Conservation (phyloP, 768 basidiomycete genomes). For the Suillus clintonianus region DNA sequence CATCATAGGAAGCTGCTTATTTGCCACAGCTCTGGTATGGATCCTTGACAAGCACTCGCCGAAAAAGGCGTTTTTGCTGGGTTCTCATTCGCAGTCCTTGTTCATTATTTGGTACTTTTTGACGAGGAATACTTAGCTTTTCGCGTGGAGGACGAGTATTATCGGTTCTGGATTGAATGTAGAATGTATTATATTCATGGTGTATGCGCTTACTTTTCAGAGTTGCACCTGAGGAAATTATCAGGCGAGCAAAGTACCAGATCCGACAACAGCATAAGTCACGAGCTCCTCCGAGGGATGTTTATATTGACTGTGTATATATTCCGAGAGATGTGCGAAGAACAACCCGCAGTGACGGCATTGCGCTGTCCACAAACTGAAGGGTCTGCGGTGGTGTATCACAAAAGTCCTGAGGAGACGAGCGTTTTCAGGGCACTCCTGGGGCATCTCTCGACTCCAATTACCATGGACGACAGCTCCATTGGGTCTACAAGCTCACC, state of each 20-base stretch:
- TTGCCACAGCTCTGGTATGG: background rate
- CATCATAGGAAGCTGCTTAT: background rate
- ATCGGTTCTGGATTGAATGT: background rate
- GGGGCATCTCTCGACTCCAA: conserved; percentile 51
- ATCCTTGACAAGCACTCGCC: background rate
- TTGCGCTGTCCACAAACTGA: conserved; percentile 70
- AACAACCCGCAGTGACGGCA: conserved; percentile 56
- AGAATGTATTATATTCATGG: background rate
- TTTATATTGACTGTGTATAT: conserved; percentile 35
- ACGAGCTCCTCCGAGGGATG: background rate
- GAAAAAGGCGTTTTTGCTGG: background rate
- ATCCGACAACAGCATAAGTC: conserved; percentile 71
- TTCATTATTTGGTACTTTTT: background rate
- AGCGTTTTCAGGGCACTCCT: conserved; percentile 65
- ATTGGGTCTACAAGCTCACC: background rate
- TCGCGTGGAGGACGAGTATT: too few relatives aligned
- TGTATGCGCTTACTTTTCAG: conserved; percentile 34
- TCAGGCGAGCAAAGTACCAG: conserved; percentile 61
- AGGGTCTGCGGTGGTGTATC: conserved; percentile 72
- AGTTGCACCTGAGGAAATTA: conserved; percentile 60
- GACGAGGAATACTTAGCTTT: background rate
- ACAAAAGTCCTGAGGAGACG: conserved; percentile 61
- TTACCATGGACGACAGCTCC: background rate
- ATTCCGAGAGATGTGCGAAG: conserved; percentile 82
- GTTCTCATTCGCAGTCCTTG: background rate